phyloP scores from a whole-genome alignment of 306 rosid species.

The Trifolium dubium region DNA sequence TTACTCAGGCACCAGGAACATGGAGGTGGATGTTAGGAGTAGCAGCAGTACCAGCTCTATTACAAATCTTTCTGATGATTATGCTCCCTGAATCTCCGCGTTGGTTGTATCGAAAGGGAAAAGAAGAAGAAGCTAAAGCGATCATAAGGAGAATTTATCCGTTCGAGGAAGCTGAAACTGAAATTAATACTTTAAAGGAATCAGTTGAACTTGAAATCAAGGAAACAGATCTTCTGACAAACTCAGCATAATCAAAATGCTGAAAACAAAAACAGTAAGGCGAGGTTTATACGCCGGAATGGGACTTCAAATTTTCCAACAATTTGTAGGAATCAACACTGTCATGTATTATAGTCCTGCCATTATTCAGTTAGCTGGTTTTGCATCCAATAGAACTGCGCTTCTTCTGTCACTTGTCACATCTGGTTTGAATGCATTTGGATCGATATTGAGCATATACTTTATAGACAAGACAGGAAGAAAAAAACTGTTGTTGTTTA shows the following conservation, averaged over 20 bases:
- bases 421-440: slow-evolving; percentile 58
- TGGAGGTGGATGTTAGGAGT: slow-evolving; percentile 83
- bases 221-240: slow-evolving; percentile 39
- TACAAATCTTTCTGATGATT: slow-evolving; percentile 50
- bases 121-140: slow-evolving; percentile 51
- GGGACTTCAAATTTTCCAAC: slow-evolving; percentile 72
- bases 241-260: slow-evolving; percentile 39
- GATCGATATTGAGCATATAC: slow-evolving; percentile 61
- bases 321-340: slow-evolving; percentile 68
- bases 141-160: slow-evolving; percentile 54
- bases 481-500: slow-evolving; percentile 53
- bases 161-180: slow-evolving; percentile 50
- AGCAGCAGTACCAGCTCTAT: slow-evolving; percentile 59
- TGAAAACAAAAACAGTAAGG: slow-evolving; percentile 57
- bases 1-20: slow-evolving; percentile 58
- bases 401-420: slow-evolving; percentile 63
- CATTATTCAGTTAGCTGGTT: slow-evolving; percentile 62
- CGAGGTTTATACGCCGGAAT: slow-evolving; percentile 63
- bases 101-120: slow-evolving; percentile 69
- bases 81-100: slow-evolving; percentile 72
- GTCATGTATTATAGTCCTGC: slow-evolving; percentile 74
- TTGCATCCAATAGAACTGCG: slow-evolving; percentile 59
- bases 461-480: slow-evolving; percentile 65
- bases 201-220: slow-evolving; percentile 52
- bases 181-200: slow-evolving; percentile 50